Evolutionary conservation across 75 land plant species (phyloP), one percentile per base, ranked within the genome.

Genomic region (Sequoia sempervirens): DNA sequence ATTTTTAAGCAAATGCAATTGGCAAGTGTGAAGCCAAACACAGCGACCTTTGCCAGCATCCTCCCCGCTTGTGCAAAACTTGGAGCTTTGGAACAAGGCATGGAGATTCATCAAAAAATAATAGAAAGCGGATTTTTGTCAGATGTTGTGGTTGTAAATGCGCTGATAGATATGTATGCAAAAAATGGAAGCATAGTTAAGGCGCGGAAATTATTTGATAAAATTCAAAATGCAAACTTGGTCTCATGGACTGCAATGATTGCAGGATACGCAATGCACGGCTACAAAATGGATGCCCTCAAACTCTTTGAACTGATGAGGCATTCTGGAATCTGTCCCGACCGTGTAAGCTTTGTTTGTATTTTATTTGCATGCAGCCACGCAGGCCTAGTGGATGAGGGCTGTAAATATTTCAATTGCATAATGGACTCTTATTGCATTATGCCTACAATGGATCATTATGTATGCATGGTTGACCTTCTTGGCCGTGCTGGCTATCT

Each of bases 171-270:
- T 32, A 70, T 70, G 73, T 70, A 70, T 70, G 73, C 73, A 12
- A 70, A 70, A 70, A 30, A 37, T 70, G 73, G 73, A 70, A 32
- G 36, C 73, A 70, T 70, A 13, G 13, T 30, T 13, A 32, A 70
- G 73, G 73, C 37, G 11, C 36, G 36, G 3, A 32, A 32, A 12
- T 32, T 70, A 30, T 70, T 70, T 70, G 73, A 70, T 8, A 32
- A 70, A 32, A 70, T 70, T 9, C 81, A 75, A 15, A 37, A 82
- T 18, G 70, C 32, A 47, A 88, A 88, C 56, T 83, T 90, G 84
- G 81, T 87, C 26, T 75, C 90, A 56, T 89, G 86, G 89, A 89
- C 82, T 69, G 83, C 86, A 26, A 82, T 89, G 84, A 84, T 76
- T 41, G 28, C 79, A 8, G 79, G 79, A 26, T 76, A 76, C 23